Evolutionary conservation across 2,329 filamentous ascomycete species (phyloP), one percentile per base, ranked within the genome.

Genomic region (Aspergillus clavatus): DNA sequence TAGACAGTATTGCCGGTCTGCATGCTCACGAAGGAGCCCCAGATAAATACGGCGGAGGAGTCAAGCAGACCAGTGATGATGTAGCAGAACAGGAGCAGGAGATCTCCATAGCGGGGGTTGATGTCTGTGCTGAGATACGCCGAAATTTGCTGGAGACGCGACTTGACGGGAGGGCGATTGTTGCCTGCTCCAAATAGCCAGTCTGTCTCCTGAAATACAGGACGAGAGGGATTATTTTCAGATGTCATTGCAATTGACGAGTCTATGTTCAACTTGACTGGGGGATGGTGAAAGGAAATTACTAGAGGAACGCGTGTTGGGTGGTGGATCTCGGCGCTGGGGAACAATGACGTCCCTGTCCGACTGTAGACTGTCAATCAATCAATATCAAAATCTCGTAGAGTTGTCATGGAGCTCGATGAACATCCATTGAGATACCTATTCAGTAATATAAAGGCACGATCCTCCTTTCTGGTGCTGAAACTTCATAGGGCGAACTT

Each of bases 1-100:
- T 89, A 91, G 38, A 91, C 80, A 4, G 87, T 89, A 66, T 91
- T 91, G 80, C 85, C 86, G 24, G 86, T 90, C 61, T 90, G 87
- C 86, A 90, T 90, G 57, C 83, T 87, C 31, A 89, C 86, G 56
- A 91, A 91, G 2, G 83, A 83, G 10, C 86, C 84, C 83, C 85
- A 90, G 33, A 85, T 84, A 46, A 82, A 84, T 38, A 87, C 84
- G 2, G 85, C 82, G 2, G 84, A 82, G 66, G 84, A 87, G 67
- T 91, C 87, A 6, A 89, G 76, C 8, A 91, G 72, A 3, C 87
- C 87, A 0, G 87, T 90, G 60, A 89, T 84, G 52, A 87, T 69
- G 62, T 89, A 90, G 67, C 84, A 88, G 22, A 80, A 70, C 3
- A 91, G 71, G 29, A 91, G 73, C 16, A 88, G 71, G 1, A 86